Base-by-base conservation (phyloP, 2,329 filamentous ascomycete genomes). In the Sclerotinia nivalis region DNA sequence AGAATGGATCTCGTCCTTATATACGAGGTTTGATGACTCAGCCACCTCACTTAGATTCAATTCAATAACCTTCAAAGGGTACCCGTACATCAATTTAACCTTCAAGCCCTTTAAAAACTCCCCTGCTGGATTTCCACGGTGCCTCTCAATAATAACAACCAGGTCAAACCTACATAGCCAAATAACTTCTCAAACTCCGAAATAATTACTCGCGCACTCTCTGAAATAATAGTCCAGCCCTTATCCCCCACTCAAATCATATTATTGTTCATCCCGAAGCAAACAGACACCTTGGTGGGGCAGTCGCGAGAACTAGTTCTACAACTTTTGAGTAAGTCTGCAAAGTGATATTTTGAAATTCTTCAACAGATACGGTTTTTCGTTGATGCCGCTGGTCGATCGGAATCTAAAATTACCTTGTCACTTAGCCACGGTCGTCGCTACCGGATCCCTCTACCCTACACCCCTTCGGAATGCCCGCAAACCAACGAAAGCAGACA, bases 401-500 rank as follows among this genome's bases (percentile, higher is more conserved):
- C 15, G 25, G 55, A n/a, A 50, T 69, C 66, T 69, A 64, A 64
- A 25, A 28, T 66, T 47, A 43, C 40, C 40, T 8, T 10, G 52
- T 47, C 56, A 62, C 45, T 56, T 52, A 61, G 49, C 66, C 25
- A 54, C 66, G 37, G 37, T 52, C 66, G 50, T 66, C 56, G 59
- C 55, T 69, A 54, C 66, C 58, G 20, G 58, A 18, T 28, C 58
- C 52, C 69, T 69, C 50, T 70, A 69, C 37, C 56, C 45, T 43
- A 59, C 55, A 37, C 37, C 50, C 31, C 66, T 75, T 76, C 79
- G 79, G 75, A 76, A 83, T 83, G 85, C 85, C 85, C 80, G 81
- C 84, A 79, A 85, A 84, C 79, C 83, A 83, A 78, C 83, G 83
- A 77, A 84, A 83, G 78, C 79, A 83, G 79, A 83, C 83, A 75